phyloP scores from a whole-genome alignment of 768 basidiomycete genomes.

The Leccinum truebloodii region DNA sequence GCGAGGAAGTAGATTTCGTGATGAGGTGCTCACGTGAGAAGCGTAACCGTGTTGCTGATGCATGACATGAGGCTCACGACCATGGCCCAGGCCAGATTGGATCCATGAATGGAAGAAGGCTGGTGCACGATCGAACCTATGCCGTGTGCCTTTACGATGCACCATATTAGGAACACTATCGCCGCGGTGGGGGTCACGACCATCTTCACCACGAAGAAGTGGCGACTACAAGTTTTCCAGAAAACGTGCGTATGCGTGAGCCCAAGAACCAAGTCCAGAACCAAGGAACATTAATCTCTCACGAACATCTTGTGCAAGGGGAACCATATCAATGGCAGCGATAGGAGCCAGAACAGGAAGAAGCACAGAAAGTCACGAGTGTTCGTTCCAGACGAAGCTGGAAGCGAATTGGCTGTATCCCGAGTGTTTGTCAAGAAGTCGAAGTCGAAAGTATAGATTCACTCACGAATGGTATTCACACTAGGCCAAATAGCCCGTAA shows the following conservation, averaged over 20 bases:
- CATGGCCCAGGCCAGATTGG: conserved; percentile 75
- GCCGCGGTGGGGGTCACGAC: conserved; percentile 71
- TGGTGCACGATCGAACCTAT: conserved; percentile 74
- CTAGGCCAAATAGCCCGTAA: conserved; percentile 77
- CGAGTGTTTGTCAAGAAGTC: conserved; percentile 10
- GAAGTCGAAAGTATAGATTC: conserved; percentile 2
- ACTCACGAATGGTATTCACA: conserved; percentile 63
- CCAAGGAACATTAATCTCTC: conserved; percentile 10
- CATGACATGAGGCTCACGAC: conserved; percentile 71
- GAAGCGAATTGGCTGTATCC: conserved; percentile 62
- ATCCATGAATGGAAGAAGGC: conserved; percentile 62
- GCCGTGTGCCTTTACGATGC: conserved; percentile 73
- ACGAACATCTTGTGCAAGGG: conserved; percentile 78
- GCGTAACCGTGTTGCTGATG: conserved; percentile 78
- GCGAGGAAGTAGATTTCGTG: not conserved
- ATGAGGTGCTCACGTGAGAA: conserved; percentile 56
- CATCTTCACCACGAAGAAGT: conserved; percentile 80
- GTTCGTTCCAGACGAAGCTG: conserved; percentile 71
- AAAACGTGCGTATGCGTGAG: conserved; percentile 9
- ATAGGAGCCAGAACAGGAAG: conserved; percentile 85
- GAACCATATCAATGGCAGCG: conserved; percentile 79
- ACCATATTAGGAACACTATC: conserved; percentile 75
- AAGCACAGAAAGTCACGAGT: conserved; percentile 79
- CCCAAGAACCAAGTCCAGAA: not conserved
- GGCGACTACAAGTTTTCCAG: conserved; percentile 46